Evolutionary conservation across 176 grass and related monocot genomes (phyloP).

Genomic region (Bolboschoenus planiculmis): DNA sequence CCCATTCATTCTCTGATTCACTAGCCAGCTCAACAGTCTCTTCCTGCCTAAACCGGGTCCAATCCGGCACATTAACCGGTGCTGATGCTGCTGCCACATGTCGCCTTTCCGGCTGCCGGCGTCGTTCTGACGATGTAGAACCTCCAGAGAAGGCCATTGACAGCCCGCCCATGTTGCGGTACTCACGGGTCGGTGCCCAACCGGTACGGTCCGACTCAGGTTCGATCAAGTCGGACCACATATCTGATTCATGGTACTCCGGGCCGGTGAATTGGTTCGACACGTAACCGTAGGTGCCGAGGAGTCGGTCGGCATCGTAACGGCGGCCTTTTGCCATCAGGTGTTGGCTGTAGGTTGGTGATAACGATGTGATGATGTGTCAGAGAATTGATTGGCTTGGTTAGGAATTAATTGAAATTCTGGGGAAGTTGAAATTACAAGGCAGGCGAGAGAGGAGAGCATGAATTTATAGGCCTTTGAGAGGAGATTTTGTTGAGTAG

Average conservation of each 20-base stretch:
- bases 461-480: conserved; percentile 21
- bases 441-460: not conserved
- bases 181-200: not conserved
- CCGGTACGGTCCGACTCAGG: not conserved
- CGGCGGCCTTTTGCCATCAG: conserved; percentile 54
- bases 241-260: conserved; percentile 61
- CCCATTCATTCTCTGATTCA: conserved; percentile 14
- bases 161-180: conserved; percentile 15
- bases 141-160: conserved; percentile 26
- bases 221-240: conserved; percentile 43
- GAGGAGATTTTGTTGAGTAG: not conserved
- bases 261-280: conserved; percentile 28
- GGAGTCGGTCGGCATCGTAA: conserved; percentile 45
- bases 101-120: not conserved
- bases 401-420: not conserved
- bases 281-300: conserved; percentile 37
- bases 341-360: not conserved
- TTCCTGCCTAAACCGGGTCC: conserved; percentile 24
- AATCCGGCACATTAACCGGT: conserved; percentile 57
- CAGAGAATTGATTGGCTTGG: not conserved
- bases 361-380: not conserved
- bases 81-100: conserved; percentile 45
- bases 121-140: not conserved
- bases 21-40: not conserved
- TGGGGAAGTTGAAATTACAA: conserved; percentile 16